phyloP scores from a whole-genome alignment of 2,329 filamentous ascomycete species.

The Ophiostoma perfectum region DNA sequence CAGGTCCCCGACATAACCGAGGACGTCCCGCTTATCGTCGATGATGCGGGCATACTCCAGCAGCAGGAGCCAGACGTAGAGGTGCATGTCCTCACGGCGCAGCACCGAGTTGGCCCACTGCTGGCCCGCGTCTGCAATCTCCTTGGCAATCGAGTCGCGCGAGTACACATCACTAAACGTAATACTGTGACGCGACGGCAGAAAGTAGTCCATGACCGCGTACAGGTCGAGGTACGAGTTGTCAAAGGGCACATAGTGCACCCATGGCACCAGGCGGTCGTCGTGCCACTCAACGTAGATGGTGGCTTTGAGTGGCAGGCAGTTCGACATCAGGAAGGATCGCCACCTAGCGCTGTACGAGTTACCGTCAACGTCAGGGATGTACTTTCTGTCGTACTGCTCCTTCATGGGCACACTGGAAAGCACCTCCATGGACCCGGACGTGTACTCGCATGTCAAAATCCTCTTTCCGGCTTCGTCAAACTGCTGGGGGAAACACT shows the following conservation, averaged over 20 bases:
- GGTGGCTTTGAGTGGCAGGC: conserved; percentile 63
- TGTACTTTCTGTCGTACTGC: conserved; percentile 55
- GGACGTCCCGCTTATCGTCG: conserved; percentile 40
- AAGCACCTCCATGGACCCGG: conserved; percentile 34
- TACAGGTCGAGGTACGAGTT: conserved; percentile 63
- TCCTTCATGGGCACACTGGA: conserved; percentile 40
- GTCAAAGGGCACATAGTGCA: conserved; percentile 67
- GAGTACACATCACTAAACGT: not conserved
- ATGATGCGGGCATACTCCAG: conserved; percentile 52
- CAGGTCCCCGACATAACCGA: conserved; percentile 44
- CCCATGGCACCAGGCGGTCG: conserved; percentile 61
- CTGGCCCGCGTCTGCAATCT: conserved; percentile 56
- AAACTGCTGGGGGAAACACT: conserved; percentile 33
- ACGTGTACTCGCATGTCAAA: conserved; percentile 37
- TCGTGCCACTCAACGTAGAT: conserved; percentile 73
- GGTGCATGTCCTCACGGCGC: conserved; percentile 58
- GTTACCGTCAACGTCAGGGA: conserved; percentile 66
- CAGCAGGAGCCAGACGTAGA: conserved; percentile 59
- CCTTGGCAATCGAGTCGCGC: conserved; percentile 48
- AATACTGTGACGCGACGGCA: conserved; percentile 40
- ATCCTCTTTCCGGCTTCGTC: conserved; percentile 23
- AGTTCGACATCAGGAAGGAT: conserved; percentile 57
- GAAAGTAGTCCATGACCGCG: conserved; percentile 59
- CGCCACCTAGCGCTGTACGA: conserved; percentile 57
- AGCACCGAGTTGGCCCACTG: conserved; percentile 58